Percentiles rank a stretch among this genome's conserved stretches.
Evolutionary conservation across 169 alveolate genomes (phyloP).

Genomic region (Plasmodium sp.): DNA sequence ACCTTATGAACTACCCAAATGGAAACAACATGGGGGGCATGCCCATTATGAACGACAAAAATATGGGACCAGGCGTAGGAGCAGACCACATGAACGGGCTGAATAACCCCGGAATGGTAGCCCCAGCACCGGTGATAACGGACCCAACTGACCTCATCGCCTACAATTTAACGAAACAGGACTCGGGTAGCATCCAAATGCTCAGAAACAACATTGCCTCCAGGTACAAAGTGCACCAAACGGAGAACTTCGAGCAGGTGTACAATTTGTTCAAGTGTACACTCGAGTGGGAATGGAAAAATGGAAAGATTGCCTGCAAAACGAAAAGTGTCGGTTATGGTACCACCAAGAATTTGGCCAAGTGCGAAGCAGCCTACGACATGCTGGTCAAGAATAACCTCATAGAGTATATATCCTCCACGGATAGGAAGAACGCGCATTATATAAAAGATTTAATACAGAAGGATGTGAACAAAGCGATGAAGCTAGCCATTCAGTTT

Average conservation of each 20-base stretch:
- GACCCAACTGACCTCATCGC: constrained; percentile 42
- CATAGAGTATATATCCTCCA: constrained; percentile 63
- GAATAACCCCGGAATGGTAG: not conserved
- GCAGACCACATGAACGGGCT: not conserved
- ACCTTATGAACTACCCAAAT: constrained; percentile 21
- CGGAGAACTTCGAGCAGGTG: constrained; percentile 69
- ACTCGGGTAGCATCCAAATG: constrained; percentile 69
- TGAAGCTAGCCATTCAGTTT: constrained; percentile 55
- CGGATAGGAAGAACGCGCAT: constrained; percentile 73
- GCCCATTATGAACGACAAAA: constrained; percentile 1
- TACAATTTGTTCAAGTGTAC: constrained; percentile 67
- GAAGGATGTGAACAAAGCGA: constrained; percentile 53
- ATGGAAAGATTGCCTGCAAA: constrained; percentile 59
- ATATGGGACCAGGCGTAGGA: not conserved
- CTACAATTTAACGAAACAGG: constrained; percentile 67
- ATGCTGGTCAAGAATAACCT: constrained; percentile 70
- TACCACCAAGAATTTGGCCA: constrained; percentile 65
- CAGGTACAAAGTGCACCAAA: constrained; percentile 67
- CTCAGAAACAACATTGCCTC: constrained; percentile 72
- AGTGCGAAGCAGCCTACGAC: constrained; percentile 73
- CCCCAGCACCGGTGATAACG: constrained; percentile 6
- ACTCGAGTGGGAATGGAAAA: constrained; percentile 74
- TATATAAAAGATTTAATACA: constrained; percentile 66
- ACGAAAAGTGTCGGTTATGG: constrained; percentile 74
- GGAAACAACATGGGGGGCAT: not conserved